Conservation (phyloP, 108 stramenopile species). For the Parmales sp. region DNA sequence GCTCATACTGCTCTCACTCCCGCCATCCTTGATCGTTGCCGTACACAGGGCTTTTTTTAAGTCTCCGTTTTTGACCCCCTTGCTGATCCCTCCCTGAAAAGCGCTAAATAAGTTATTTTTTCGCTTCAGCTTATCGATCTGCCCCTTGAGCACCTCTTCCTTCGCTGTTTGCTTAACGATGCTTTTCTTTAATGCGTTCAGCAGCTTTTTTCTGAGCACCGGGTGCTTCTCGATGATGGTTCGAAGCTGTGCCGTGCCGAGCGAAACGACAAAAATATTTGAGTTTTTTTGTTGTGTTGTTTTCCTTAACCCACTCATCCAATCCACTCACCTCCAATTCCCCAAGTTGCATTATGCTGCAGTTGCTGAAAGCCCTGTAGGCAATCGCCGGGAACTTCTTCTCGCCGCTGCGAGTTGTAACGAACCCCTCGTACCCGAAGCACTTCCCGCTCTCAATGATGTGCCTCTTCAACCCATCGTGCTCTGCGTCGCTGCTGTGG, state of each 20-base stretch:
- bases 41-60: neutral
- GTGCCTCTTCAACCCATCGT: neutral
- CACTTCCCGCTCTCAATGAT: conserved; percentile 5
- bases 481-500: too few relatives aligned
- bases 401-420: neutral
- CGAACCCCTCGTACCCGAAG: conserved; percentile 10
- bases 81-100: neutral
- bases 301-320: too few relatives aligned
- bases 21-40: neutral
- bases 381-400: neutral
- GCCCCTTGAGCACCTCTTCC: neutral
- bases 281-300: too few relatives aligned
- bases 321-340: neutral
- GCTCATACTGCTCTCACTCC: neutral
- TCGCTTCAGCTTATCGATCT: neutral
- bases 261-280: too few relatives aligned
- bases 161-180: neutral
- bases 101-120: neutral
- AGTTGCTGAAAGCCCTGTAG: conserved; percentile 7
- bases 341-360: neutral
- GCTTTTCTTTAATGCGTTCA: neutral
- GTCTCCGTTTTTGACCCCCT: neutral
- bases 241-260: too few relatives aligned
- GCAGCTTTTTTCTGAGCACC: neutral
- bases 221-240: conserved; percentile 3